Evolutionary conservation across 768 basidiomycete genomes (phyloP).

Genomic region (Sarcomyxa edulis): DNA sequence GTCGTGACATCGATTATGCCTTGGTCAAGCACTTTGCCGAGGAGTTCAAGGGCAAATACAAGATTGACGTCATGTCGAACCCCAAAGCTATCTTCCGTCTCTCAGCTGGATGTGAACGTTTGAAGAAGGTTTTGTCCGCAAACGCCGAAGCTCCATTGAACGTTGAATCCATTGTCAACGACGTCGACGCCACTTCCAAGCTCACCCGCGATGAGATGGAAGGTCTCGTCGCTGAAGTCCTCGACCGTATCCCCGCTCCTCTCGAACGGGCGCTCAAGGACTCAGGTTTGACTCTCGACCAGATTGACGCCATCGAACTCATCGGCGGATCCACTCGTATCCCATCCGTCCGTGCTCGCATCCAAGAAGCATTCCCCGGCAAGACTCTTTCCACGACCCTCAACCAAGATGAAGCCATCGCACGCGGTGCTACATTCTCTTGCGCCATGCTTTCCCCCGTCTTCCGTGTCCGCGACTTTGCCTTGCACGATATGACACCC

Average conservation of each 20-base stretch:
- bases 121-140: slow-evolving; percentile 96
- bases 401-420: slow-evolving; percentile 97
- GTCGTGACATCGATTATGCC: slow-evolving; percentile 92
- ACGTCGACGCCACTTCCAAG: slow-evolving; percentile 86
- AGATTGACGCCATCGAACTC: slow-evolving; percentile 89
- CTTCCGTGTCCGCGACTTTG: slow-evolving; percentile 97
- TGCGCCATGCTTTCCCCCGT: slow-evolving; percentile 97
- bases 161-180: slow-evolving; percentile 96
- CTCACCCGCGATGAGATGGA: slow-evolving; percentile 83
- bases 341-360: slow-evolving; percentile 84
- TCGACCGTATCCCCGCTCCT: slow-evolving; percentile 72
- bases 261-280: slow-evolving; percentile 75
- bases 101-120: slow-evolving; percentile 79
- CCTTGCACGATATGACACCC: slow-evolving; percentile 76
- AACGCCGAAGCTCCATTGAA: slow-evolving; percentile 85
- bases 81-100: slow-evolving; percentile 95
- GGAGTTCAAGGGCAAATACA: slow-evolving; percentile 97
- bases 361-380: slow-evolving; percentile 77
- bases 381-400: slow-evolving; percentile 87
- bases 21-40: slow-evolving; percentile 84
- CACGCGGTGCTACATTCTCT: slow-evolving; percentile 93
- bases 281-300: slow-evolving; percentile 74
- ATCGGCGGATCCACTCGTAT: slow-evolving; percentile 92
- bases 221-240: slow-evolving; percentile 64
- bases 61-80: slow-evolving; percentile 88